Conservation (phyloP, 1,284 basidiomycete species). For the Trichosporon sp. region DNA sequence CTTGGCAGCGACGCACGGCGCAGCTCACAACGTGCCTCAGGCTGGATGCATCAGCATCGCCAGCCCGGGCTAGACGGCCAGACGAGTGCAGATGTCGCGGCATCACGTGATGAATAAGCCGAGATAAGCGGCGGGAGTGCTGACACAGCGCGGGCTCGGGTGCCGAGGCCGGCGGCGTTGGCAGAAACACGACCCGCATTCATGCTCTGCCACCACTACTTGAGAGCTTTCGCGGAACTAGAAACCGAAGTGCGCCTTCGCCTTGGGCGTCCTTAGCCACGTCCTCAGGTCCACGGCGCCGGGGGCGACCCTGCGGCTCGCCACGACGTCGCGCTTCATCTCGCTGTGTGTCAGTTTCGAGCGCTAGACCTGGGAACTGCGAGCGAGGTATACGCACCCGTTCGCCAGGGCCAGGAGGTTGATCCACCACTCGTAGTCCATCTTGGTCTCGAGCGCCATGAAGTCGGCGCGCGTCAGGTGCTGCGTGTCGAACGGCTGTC, state of each 20-base stretch:
- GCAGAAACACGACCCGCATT: neutral
- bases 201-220: no score
- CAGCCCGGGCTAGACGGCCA: no score
- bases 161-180: no score
- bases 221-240: no score
- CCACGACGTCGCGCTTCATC: conserved; percentile 9
- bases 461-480: conserved; percentile 12
- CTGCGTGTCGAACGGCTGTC: conserved; percentile 5
- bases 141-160: neutral
- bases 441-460: neutral
- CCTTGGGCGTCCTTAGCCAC: neutral
- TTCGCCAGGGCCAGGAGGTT: conserved; percentile 21
- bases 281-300: conserved; percentile 9
- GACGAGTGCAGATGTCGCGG: no score
- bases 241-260: neutral
- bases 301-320: conserved; percentile 10
- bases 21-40: no score
- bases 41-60: no score
- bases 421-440: conserved; percentile 16
- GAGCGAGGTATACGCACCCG: neutral
- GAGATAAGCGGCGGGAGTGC: neutral
- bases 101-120: neutral
- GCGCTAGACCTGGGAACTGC: no score
- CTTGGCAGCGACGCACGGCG: no score
- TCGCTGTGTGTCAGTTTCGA: neutral